Evolutionary conservation across 2,329 filamentous ascomycete genomes (phyloP).

Genomic region (Aureobasidium lini): DNA sequence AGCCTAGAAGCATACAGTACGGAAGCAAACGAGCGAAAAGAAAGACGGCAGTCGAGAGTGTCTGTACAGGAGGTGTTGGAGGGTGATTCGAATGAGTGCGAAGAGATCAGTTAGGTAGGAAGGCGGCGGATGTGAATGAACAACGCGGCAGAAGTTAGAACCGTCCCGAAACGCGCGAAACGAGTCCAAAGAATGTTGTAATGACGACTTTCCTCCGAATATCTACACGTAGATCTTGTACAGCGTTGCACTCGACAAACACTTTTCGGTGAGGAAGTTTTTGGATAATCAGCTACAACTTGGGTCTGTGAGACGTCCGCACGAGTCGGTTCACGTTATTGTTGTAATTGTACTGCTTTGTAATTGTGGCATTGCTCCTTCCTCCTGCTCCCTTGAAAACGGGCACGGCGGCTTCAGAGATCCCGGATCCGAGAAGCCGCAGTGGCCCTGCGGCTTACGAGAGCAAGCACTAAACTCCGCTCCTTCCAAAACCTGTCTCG

Average conservation of each 20-base stretch:
- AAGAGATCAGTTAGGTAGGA: background rate
- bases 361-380: constrained; percentile 1
- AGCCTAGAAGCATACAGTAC: constrained; percentile 9
- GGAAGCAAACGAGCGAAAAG: background rate
- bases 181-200: background rate
- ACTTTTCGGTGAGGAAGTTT: background rate
- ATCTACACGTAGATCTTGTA: background rate
- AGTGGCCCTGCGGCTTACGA: background rate
- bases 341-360: background rate
- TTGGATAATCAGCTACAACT: background rate
- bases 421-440: background rate
- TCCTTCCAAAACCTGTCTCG: background rate
- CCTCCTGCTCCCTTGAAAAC: background rate
- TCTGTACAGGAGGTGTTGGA: background rate
- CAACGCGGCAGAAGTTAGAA: background rate
- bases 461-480: background rate
- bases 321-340: background rate
- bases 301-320: background rate
- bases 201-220: constrained; percentile 1
- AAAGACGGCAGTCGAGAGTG: background rate
- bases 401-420: background rate
- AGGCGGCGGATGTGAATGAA: background rate
- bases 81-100: background rate
- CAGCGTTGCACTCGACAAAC: background rate
- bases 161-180: background rate